phyloP scores from a whole-genome alignment of 2,329 filamentous ascomycete genomes.

The Hymenoscyphus scutula region DNA sequence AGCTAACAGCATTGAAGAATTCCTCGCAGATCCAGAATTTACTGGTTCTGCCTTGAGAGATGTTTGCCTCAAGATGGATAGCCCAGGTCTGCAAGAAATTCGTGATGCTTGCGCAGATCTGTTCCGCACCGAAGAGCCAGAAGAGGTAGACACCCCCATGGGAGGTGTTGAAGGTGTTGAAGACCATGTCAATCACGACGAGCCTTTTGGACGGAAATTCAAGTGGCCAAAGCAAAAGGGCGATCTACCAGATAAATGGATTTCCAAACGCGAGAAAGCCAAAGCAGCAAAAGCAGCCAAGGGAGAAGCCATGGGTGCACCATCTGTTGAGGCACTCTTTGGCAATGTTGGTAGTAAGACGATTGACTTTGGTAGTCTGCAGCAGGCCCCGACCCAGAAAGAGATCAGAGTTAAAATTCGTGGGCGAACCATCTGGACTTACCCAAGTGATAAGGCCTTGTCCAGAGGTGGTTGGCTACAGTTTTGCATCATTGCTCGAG shows the following conservation, averaged over 20 bases:
- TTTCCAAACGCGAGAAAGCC: conserved; percentile 27
- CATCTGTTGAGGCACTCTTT: conserved; percentile 4
- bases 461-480: conserved; percentile 49
- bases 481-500: conserved; percentile 50
- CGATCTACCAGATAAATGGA: conserved; percentile 30
- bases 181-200: conserved; percentile 18
- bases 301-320: conserved; percentile 28
- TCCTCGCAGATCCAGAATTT: conserved; percentile 43
- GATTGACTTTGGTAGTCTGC: conserved; percentile 37
- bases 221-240: conserved; percentile 16
- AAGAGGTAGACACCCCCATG: conserved; percentile 37
- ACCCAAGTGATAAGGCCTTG: conserved; percentile 47
- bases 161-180: conserved; percentile 33
- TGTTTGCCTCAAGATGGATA: conserved; percentile 47
- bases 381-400: conserved; percentile 40
- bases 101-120: conserved; percentile 51
- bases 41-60: conserved; percentile 45
- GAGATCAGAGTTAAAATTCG: conserved; percentile 44
- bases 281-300: conserved; percentile 21
- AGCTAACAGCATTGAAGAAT: conserved; percentile 45
- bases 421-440: conserved; percentile 50
- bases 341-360: conserved; percentile 26
- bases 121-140: conserved; percentile 40
- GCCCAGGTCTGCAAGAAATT: conserved; percentile 47
- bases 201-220: neutral